Conservation (phyloP, 1,284 basidiomycete species). For the Cutaneotrichosporon spelunceum region DNA sequence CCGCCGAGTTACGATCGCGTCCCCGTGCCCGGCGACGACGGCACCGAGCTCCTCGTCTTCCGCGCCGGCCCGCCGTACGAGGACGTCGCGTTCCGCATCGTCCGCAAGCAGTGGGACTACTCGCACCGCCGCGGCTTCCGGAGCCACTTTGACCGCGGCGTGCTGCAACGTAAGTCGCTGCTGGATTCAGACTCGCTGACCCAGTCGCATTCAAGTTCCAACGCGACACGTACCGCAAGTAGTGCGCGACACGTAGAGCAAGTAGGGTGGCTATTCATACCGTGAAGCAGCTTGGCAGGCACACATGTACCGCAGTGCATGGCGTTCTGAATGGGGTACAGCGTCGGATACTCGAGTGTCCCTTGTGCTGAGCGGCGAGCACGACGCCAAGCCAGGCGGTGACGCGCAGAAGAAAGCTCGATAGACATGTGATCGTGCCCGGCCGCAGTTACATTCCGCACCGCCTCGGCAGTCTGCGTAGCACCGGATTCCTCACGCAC, state of each 20-base stretch:
- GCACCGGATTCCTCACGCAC: background rate
- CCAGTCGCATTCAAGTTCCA: conserved; percentile 51
- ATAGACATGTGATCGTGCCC: too few species aligned
- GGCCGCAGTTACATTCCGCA: background rate
- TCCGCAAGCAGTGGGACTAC: conserved; percentile 97
- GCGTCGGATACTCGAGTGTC: too few species aligned
- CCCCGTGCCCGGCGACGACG: conserved; percentile 86
- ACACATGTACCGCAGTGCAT: background rate
- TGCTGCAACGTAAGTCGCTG: conserved; percentile 50
- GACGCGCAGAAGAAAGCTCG: too few species aligned
- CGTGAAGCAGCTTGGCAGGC: background rate
- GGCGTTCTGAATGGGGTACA: too few species aligned
- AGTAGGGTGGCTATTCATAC: too few species aligned
- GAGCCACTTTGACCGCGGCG: conserved; percentile 59
- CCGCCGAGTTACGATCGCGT: conserved; percentile 93
- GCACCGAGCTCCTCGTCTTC: conserved; percentile 90
- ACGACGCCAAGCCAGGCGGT: too few species aligned
- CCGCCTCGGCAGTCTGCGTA: background rate
- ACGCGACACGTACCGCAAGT: conserved; percentile 40
- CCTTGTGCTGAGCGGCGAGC: background rate
- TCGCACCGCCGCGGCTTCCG: conserved; percentile 66
- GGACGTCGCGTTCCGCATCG: conserved; percentile 97
- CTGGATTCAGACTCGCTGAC: conserved; percentile 15
- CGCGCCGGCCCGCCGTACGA: conserved; percentile 97
- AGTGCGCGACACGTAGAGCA: background rate